Base-by-base conservation (phyloP, 106 monocot species). In the Gastrodia elata region DNA sequence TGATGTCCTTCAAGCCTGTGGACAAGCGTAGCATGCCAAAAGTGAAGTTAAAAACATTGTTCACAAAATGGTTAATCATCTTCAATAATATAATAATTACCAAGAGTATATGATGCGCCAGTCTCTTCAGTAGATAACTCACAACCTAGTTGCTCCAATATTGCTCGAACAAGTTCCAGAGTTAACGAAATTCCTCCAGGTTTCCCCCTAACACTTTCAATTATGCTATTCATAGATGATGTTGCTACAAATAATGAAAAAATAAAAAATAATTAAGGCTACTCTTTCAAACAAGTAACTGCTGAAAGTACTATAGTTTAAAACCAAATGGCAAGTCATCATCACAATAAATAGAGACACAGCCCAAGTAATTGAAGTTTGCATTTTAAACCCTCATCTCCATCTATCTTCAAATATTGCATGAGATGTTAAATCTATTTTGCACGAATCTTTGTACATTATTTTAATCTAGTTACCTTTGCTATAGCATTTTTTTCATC, bases 101-200 rank as follows among this genome's bases (percentile, higher is more conserved):
- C 90, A 72, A 90, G 78, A 48, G 72, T 75, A 38, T 84, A 84
- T 65, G 74, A 65, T 35, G 71, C 70, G 14, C 48, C 79, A 16
- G 74, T 3, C 38, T 83, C 86, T 43, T 88, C 78, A 48, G 41
- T 82, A 64, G 67, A 82, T 28, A 82, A 38, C 6, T 59, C 28
- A 71, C 88, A 90, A 68, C 81, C 77, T 57, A 97, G 80, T 69
- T 87, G 80, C 14, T 93, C 86, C 41, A 94, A 84, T 28, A 85
- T 78, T 57, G 59, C 39, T 52, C 80, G 83, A 43, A 88, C 65
- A 68, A 78, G 86, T 70, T 97, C 86, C 61, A 81, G 36, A 34
- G 90, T 93, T 87, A 91, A 81, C 26, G 80, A 71, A 10, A 59
- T 72, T 30, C 82, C 97, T 68, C 73, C 82, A 49, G 82, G 81